Conservation (phyloP, 1,284 basidiomycete genomes). For the Anthracocystis walkeri region DNA sequence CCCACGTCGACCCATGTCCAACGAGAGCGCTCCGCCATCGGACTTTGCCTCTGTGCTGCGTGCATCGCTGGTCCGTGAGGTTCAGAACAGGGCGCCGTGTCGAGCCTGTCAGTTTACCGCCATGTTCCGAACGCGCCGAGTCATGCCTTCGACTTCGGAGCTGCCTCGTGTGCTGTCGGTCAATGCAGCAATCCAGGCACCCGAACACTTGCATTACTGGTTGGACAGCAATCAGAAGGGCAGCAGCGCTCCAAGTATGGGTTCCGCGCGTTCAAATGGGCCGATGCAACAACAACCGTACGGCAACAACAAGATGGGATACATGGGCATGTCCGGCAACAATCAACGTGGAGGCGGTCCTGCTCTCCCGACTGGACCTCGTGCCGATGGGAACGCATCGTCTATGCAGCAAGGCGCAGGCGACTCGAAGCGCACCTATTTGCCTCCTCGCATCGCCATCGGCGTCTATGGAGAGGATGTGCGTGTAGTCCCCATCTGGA, state of each 20-base stretch:
- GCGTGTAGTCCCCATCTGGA: conserved; percentile 43
- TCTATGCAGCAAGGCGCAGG: conserved; percentile 1
- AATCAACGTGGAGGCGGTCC: conserved; percentile 17
- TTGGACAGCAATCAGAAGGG: conserved; percentile 72
- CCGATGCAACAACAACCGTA: conserved; percentile 19
- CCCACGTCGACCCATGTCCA: conserved; percentile 77
- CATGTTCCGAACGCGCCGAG: conserved; percentile 75
- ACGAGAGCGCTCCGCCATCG: conserved; percentile 73
- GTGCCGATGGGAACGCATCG: conserved; percentile 11
- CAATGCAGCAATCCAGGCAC: conserved; percentile 83
- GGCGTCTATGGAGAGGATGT: conserved; percentile 52
- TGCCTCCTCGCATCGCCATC: conserved; percentile 65
- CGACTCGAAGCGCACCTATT: conserved; percentile 70
- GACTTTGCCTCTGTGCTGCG: conserved; percentile 81
- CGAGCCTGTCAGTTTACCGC: conserved; percentile 75
- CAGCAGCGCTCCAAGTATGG: conserved; percentile 6
- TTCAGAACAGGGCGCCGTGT: conserved; percentile 86
- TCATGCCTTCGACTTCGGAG: conserved; percentile 72
- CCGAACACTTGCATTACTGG: conserved; percentile 84
- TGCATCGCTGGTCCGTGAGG: conserved; percentile 82
- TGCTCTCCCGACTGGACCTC: conserved; percentile 20
- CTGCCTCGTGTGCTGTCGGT: conserved; percentile 88
- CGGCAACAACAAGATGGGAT: conserved; percentile 20
- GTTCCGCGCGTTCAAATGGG: conserved; percentile 3
- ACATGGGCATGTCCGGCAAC: conserved; percentile 27